A percentile compares a stretch with the other conserved stretches of the same genome.
phyloP scores from a whole-genome alignment of 2,329 filamentous ascomycete genomes.

The Dryadomyces quercus-mongolicae region DNA sequence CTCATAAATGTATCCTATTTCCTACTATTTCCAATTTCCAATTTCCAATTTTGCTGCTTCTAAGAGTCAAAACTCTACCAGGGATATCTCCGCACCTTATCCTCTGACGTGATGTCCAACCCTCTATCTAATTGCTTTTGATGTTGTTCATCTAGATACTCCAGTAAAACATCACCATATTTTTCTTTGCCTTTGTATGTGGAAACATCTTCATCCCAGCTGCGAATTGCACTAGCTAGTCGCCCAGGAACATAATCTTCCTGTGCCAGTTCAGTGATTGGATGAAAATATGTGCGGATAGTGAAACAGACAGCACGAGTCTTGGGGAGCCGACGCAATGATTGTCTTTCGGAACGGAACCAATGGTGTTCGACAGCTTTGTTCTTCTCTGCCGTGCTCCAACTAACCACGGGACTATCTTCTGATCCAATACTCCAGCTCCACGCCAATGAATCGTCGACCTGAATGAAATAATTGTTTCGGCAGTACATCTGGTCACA shows the following conservation, averaged over 20 bases:
- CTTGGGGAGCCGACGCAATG: constrained; percentile 47
- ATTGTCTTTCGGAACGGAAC: constrained; percentile 68
- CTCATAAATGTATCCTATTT: too few relatives aligned
- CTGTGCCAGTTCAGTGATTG: constrained; percentile 51
- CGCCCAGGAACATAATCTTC: constrained; percentile 70
- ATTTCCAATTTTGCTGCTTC: not conserved
- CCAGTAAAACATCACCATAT: constrained; percentile 61
- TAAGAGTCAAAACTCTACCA: constrained; percentile 21
- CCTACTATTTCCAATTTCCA: not conserved
- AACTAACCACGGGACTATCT: constrained; percentile 51
- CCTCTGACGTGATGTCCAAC: constrained; percentile 48
- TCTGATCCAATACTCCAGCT: constrained; percentile 64
- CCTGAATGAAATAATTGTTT: constrained; percentile 84
- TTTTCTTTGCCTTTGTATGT: constrained; percentile 67
- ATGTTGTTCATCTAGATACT: constrained; percentile 66
- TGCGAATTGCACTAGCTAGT: constrained; percentile 64
- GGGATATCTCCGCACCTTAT: constrained; percentile 50
- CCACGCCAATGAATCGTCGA: constrained; percentile 69
- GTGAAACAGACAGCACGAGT: constrained; percentile 57
- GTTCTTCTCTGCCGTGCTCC: constrained; percentile 66
- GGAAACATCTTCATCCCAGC: constrained; percentile 69
- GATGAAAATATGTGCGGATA: constrained; percentile 69
- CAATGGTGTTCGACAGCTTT: constrained; percentile 60
- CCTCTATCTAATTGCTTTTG: constrained; percentile 59
- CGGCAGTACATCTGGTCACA: constrained; percentile 52